Conservation (phyloP, 1,139 yeast species). For the Barnettozyma hawaiiensis region DNA sequence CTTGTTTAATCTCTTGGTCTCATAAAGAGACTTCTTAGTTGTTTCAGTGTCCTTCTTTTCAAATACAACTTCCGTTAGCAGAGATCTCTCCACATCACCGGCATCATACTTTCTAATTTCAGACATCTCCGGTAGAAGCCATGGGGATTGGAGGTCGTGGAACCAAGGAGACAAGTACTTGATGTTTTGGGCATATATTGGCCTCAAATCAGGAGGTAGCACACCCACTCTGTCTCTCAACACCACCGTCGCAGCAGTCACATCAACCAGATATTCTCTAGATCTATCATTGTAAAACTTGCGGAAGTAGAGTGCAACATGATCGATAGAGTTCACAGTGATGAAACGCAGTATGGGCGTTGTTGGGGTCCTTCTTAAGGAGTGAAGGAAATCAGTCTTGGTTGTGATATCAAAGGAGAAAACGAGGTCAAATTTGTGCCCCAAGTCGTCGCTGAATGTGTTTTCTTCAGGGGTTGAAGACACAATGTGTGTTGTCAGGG, state of each 20-base stretch:
- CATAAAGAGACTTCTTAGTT: conserved; percentile 35
- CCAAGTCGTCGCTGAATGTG: conserved; percentile 24
- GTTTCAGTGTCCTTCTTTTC: conserved; percentile 31
- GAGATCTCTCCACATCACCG: conserved; percentile 71
- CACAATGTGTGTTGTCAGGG: conserved; percentile 37
- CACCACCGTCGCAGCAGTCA: conserved; percentile 80
- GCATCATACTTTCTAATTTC: conserved; percentile 57
- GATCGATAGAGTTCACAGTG: conserved; percentile 80
- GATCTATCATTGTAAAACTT: conserved; percentile 33
- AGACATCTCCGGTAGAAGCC: conserved; percentile 82
- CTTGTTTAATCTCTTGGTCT: conserved; percentile 58
- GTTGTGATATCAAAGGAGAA: conserved; percentile 71
- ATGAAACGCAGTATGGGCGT: conserved; percentile 65
- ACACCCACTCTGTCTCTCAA: conserved; percentile 79
- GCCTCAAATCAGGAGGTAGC: conserved; percentile 73
- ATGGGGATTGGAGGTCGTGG: conserved; percentile 38
- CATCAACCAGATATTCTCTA: conserved; percentile 50
- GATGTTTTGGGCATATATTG: conserved; percentile 65
- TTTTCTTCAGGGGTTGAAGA: conserved; percentile 38
- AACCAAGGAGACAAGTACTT: conserved; percentile 61
- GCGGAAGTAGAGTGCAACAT: conserved; percentile 46
- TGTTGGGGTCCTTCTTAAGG: conserved; percentile 18
- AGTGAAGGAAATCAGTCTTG: conserved; percentile 37
- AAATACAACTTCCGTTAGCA: conserved; percentile 71
- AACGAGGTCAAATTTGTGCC: conserved; percentile 46